Base-by-base conservation (phyloP, 2,329 filamentous ascomycete species). In the Pestalotiopsis sp. region DNA sequence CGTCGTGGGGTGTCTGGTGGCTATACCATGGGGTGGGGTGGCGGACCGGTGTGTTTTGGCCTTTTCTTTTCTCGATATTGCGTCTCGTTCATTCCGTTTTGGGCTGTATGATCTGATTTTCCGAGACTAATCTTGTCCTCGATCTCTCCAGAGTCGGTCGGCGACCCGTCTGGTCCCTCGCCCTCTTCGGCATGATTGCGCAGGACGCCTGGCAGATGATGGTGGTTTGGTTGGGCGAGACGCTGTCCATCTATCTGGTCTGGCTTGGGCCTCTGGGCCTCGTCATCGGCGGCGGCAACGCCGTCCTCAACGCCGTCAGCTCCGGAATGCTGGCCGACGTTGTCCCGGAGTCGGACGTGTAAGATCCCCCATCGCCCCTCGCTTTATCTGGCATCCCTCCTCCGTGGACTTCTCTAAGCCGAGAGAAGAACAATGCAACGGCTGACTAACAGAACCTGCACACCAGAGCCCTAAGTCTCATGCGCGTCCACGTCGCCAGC, bases 401-500 rank as follows among this genome's bases (percentile, higher is more conserved):
- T 24, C 26, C 26, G 26, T 4, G 3, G 58, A 35, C 3, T 38
- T 26, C 58, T 6, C 58, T 4, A 3, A 26, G 13, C 3, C 4
- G 10, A 30, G 20, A 4, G 30, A 24, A 24, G 24, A 24, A 24
- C 24, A 24, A 24, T 24, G 24, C 3, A 3, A 24, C 24, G 3
- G 24, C 3, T 66, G 40, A 10, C 56, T 44, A 11, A 35, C 24
- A 67, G 13, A 68, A 38, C 24, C 3, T 40, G 52, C 6, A 35
- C 30, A 9, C n/a, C 64, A 82, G 81, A 68, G 75, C 79, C 5
- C 75, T 80, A 38, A 72, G 74, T 24, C 82, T 82, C 71, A 84
- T 85, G 72, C 84, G 86, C 78, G 83, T 84, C 68, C 84, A 85
- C 7, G 84, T 87, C 3, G 81, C 84, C 5, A 86, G 77, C 76